Base-by-base conservation (phyloP, 192 early-diverging fungal genomes). In the Nowakowskiella sp. region DNA sequence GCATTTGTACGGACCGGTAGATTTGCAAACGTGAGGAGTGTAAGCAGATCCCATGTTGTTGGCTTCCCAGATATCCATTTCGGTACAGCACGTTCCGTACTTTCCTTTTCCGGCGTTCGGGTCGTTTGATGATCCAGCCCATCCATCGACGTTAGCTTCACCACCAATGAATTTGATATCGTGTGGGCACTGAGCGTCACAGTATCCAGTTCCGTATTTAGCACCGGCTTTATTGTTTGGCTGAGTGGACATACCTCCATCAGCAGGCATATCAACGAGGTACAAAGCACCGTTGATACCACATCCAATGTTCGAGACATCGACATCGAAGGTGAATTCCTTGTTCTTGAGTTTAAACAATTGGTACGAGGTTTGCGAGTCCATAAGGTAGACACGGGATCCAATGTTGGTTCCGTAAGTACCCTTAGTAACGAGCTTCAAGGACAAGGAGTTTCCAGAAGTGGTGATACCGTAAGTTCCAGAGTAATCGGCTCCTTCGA, bases 31-130 rank as follows among this genome's bases (percentile, higher is more conserved):
- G 50, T 68, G 66, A 10, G 66, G 57, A 33, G 66, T 68, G 54
- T 47, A 60, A 23, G 66, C 66, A 3, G 26, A 31, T 27, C 48
- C 36, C 2, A 68, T 32, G 5, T 21, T 54, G 54, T 68, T 68
- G n/a, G 66, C 64, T 46, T 68, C 66, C 66, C 66, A 68, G 25
- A 68, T 26, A 48, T 68, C 66, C 61, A 68, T 55, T 44, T 68
- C 66, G 16, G 33, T 19, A n/a, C 55, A 70, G 52, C 66, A 68
- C 28, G 51, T 31, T 16, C 62, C 61, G 4, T 43, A 23, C 13
- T 42, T 4, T 30, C 62, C 57, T 9, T 4, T 58, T n/a, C 54
- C 54, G 9, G 31, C n/a, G 55, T 59, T 58, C 32, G 24, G 6
- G 52, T 57, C 49, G 51, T 9, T 31, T 6, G 51, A 8, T 4